These are phyloP conservation scores for Lineolata rhizophorae DNA, from an alignment of 495 filamentous ascomycete genomes.

Conservation along the genomic window DNA sequence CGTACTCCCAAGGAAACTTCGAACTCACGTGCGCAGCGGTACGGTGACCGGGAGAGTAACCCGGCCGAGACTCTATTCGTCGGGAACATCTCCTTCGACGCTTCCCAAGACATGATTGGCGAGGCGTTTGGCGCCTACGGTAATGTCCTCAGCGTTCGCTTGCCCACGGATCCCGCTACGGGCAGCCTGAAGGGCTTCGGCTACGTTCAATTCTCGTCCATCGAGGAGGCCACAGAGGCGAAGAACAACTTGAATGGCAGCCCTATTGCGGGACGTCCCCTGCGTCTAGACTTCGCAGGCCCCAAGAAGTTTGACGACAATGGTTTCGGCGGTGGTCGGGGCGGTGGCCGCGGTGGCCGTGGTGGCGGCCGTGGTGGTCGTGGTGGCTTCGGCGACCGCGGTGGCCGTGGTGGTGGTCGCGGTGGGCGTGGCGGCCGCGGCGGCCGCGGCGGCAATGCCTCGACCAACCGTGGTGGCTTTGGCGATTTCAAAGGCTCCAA, in stretches of 20 bases:
- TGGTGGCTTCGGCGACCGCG: slow-evolving; percentile 26
- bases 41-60: slow-evolving; percentile 51
- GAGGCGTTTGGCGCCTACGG: slow-evolving; percentile 55
- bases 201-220: slow-evolving; percentile 63
- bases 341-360: slow-evolving; percentile 30
- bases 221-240: slow-evolving; percentile 69
- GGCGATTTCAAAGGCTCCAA: slow-evolving; percentile 77
- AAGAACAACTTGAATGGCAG: slow-evolving; percentile 43
- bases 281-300: slow-evolving; percentile 78
- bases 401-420: slow-evolving; percentile 20
- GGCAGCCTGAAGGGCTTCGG: slow-evolving; percentile 88
- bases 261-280: slow-evolving; percentile 52
- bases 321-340: slow-evolving; percentile 28
- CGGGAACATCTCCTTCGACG: slow-evolving; percentile 78
- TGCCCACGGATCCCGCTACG: slow-evolving; percentile 75
- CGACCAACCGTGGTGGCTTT: slow-evolving; percentile 51
- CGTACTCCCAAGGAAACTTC: slow-evolving; percentile 20
- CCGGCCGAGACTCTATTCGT: slow-evolving; percentile 80
- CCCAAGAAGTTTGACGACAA: slow-evolving; percentile 46
- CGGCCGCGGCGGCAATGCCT: slow-evolving; percentile 15
- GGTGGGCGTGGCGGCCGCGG: slow-evolving; percentile 20
- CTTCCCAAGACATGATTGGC: slow-evolving; percentile 49
- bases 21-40: slow-evolving; percentile 46
- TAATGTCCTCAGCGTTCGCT: slow-evolving; percentile 52
- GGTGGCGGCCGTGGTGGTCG: slow-evolving; percentile 28